Conservation (phyloP, 176 grass and related monocot species). For the Sorghum bicolor region Sorghum_bicolor_NCBIv3 NC_012878.2:50979501-50980000, state of each 20-base stretch:
- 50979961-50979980: slow-evolving; percentile 42
- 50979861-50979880: slow-evolving; percentile 33
- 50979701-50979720: slow-evolving; percentile 33
- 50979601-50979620: background rate
- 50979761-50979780: slow-evolving; percentile 24
- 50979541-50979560: slow-evolving; percentile 44
- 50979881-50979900: slow-evolving; percentile 44
- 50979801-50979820: slow-evolving; percentile 33
- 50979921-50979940: slow-evolving; percentile 2
- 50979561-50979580: slow-evolving; percentile 25
- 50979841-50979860: slow-evolving; percentile 9
- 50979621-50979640: slow-evolving; percentile 22
- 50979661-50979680: slow-evolving; percentile 44
- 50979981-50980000: slow-evolving; percentile 37
- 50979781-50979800: slow-evolving; percentile 37
- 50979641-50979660: slow-evolving; percentile 41
- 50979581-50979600: slow-evolving; percentile 35
- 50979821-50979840: slow-evolving; percentile 35
- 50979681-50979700: slow-evolving; percentile 32
- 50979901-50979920: slow-evolving; percentile 23
- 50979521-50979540: slow-evolving; percentile 37
- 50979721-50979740: background rate
- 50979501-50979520: slow-evolving; percentile 33
- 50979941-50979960: background rate
- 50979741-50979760: slow-evolving; percentile 4